Evolutionary conservation across 768 basidiomycete species (phyloP).

Genomic region (Suillus subaureus): DNA sequence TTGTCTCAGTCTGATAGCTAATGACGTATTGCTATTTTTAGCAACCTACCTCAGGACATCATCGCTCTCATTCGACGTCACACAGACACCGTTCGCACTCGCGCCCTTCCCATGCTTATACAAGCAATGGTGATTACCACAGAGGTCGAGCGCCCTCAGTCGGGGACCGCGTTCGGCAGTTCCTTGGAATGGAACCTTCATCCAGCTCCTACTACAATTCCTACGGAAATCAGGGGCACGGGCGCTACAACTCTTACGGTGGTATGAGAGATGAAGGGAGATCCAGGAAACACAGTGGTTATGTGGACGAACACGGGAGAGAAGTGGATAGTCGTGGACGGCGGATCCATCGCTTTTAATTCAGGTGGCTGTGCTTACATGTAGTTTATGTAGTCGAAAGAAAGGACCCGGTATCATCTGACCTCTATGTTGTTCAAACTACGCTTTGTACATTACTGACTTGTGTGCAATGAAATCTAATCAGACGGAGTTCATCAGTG

Average conservation of each 20-base stretch:
- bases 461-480: no score
- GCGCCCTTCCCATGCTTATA: constrained; percentile 13
- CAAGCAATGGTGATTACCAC: constrained; percentile 10
- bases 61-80: constrained; percentile 20
- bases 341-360: background rate
- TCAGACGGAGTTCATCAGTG: background rate
- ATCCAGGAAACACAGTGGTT: constrained; percentile 13
- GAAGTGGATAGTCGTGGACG: constrained; percentile 29
- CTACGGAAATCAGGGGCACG: constrained; percentile 18
- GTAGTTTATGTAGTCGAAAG: background rate
- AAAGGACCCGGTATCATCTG: background rate
- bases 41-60: constrained; percentile 26
- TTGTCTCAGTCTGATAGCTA: background rate
- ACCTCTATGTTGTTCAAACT: background rate
- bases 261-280: constrained; percentile 21
- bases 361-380: background rate
- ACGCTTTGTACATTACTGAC: background rate
- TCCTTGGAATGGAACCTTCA: constrained; percentile 36
- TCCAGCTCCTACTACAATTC: constrained; percentile 15
- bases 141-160: constrained; percentile 25
- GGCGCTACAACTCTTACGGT: constrained; percentile 29
- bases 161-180: constrained; percentile 40
- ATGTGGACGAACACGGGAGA: constrained; percentile 27
- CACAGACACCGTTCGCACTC: constrained; percentile 18
- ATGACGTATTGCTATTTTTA: constrained; percentile 4